phyloP scores from a whole-genome alignment of 345 rosid species.

The Populus alba region DNA sequence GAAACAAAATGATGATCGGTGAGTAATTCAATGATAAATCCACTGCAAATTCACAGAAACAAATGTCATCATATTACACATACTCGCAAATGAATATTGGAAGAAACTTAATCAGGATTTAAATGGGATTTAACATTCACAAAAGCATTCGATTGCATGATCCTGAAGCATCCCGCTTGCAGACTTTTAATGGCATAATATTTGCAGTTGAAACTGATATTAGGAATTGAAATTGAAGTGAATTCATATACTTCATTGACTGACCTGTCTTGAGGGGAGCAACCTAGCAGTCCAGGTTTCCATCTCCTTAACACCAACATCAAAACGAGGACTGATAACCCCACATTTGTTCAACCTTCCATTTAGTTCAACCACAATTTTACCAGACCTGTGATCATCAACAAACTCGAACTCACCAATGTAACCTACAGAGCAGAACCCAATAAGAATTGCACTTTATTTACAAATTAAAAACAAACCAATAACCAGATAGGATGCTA shows the following conservation, averaged over 20 bases:
- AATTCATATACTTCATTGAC: neutral
- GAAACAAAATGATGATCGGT: no score
- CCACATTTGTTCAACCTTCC: slow-evolving; percentile 36
- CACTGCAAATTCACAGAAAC: neutral
- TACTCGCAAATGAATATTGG: neutral
- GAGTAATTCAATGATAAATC: neutral
- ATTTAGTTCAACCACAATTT: slow-evolving; percentile 31
- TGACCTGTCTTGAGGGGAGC: slow-evolving; percentile 36
- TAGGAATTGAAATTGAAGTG: neutral
- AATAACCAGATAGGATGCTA: neutral
- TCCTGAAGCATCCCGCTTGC: neutral
- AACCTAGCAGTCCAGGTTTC: slow-evolving; percentile 35
- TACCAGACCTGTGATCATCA: slow-evolving; percentile 36
- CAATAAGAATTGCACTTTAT: neutral
- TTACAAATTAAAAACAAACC: neutral
- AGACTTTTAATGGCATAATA: neutral
- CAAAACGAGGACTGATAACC: slow-evolving; percentile 37
- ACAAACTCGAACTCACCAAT: slow-evolving; percentile 36
- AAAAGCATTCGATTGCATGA: neutral
- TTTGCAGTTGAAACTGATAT: neutral
- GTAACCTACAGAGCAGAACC: slow-evolving; percentile 12
- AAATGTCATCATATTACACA: neutral
- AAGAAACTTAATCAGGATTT: neutral
- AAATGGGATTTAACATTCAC: neutral
- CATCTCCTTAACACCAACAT: slow-evolving; percentile 34